Base-by-base conservation (phyloP, 2,329 filamentous ascomycete species). In the Thielaviopsis punctulata region DNA sequence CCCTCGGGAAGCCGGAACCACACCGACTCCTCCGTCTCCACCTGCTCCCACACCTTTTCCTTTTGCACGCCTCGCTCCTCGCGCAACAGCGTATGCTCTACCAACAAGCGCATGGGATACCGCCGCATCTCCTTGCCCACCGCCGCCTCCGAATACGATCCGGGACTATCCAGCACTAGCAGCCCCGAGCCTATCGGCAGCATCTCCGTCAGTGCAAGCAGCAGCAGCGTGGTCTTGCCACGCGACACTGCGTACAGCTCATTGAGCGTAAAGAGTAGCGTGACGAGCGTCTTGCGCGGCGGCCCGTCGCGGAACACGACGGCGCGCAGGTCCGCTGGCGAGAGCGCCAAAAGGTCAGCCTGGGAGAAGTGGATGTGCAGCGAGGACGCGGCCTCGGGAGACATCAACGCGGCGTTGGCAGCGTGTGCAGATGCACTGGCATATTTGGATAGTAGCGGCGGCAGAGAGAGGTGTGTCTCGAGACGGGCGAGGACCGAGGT, bases 81-180 rank as follows among this genome's bases (percentile, higher is more conserved):
- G 7, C 49, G 53, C 27, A 52, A 30, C 36, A 98, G 66, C 1
- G 86, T 84, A 62, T 92, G 84, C 60, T 95, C 84, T 2, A 98
- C 70, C 15, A 98, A 69, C 81, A 88, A 95, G 60, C 86, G 82
- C 88, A 95, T 96, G 0, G 90, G 90, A 62, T 96, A 96, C 56
- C 76, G 79, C 57, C 76, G 75, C 60, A 68, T 67, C 45, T 73
- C 69, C 56, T 72, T 73, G 3, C 82, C 82, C 0, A 95, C 65
- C 0, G 76, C 77, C 3, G 93, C 75, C 53, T 88, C 86, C 0
- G 89, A 92, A 65, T 96, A 96, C 65, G 84, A 93, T 1, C 92
- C 92, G 0, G 92, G 87, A 59, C 87, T 95, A 64, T 98, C 90
- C 3, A 95, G 81, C 2, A 96, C 85, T 0, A 96, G 75, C 1